Conservation (phyloP, 208 protist genomes). For the Acanthamoeba comandoni region DNA sequence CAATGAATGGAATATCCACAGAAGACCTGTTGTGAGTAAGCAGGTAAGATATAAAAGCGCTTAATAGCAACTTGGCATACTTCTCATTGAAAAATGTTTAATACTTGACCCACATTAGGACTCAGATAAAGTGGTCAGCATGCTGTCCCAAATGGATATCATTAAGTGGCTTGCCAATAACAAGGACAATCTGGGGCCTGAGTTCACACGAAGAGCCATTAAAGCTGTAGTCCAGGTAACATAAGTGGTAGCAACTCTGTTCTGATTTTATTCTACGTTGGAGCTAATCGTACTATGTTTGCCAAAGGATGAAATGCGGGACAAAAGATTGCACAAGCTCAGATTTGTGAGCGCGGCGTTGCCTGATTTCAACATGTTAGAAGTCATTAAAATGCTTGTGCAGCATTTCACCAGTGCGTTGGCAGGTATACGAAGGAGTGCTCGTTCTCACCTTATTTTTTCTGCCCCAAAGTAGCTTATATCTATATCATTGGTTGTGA, state of each 20-base stretch:
- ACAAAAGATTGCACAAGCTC: too few species aligned
- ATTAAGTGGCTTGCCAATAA: neutral
- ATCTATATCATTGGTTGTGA: neutral
- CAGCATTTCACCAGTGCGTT: neutral
- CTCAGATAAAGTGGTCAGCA: neutral
- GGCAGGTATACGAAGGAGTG: too few species aligned
- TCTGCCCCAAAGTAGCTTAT: neutral
- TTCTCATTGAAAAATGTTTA: too few species aligned
- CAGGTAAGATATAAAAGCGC: neutral
- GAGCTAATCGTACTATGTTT: too few species aligned
- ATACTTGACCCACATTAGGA: constrained; percentile 5
- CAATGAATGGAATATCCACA: neutral
- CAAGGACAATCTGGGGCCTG: neutral
- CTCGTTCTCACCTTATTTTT: neutral
- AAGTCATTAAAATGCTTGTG: too few species aligned
- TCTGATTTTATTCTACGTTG: too few species aligned
- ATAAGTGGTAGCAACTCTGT: too few species aligned
- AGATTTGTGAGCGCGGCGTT: constrained; percentile 35
- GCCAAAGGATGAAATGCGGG: too few species aligned
- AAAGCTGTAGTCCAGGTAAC: too few species aligned
- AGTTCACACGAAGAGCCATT: too few species aligned
- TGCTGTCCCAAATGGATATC: constrained; percentile 52
- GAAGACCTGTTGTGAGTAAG: neutral
- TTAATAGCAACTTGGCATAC: neutral
- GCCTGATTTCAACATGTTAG: too few species aligned